Evolutionary conservation across 805 yeast genomes (phyloP).

Genomic region (Sugiyamaella boreocaroliniensis): DNA sequence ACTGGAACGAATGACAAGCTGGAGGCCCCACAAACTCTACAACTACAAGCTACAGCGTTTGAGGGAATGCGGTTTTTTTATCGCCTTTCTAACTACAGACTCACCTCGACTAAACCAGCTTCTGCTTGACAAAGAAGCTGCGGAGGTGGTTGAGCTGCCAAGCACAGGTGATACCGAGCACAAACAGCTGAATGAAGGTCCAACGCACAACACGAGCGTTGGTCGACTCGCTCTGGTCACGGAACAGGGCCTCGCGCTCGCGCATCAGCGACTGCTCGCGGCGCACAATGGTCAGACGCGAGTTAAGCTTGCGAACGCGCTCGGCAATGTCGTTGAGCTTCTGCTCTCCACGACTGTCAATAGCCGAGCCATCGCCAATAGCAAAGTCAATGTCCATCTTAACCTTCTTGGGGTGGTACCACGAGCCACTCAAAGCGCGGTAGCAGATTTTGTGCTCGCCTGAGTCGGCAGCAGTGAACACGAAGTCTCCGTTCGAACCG

Average conservation of each 20-base stretch:
- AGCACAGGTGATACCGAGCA: slow-evolving; percentile 60
- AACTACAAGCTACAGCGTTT: background rate
- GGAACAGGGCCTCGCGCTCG: slow-evolving; percentile 63
- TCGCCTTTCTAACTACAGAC: background rate
- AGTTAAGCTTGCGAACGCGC: slow-evolving; percentile 50
- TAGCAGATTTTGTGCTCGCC: slow-evolving; percentile 86
- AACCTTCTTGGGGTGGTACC: slow-evolving; percentile 55
- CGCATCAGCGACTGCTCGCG: slow-evolving; percentile 59
- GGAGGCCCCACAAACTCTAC: too few relatives aligned
- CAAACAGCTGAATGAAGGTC: slow-evolving; percentile 66
- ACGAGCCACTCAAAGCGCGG: slow-evolving; percentile 50
- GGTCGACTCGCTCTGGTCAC: slow-evolving; percentile 71
- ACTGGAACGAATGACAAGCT: too few relatives aligned
- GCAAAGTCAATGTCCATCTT: slow-evolving; percentile 71
- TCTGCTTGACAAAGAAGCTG: slow-evolving; percentile 79
- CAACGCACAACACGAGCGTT: slow-evolving; percentile 67
- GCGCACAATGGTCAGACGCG: slow-evolving; percentile 51
- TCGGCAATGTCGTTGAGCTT: slow-evolving; percentile 47
- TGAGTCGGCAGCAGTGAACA: slow-evolving; percentile 73
- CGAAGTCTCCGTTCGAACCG: slow-evolving; percentile 55
- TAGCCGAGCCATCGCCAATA: slow-evolving; percentile 55
- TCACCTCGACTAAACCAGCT: slow-evolving; percentile 48
- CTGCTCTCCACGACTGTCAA: slow-evolving; percentile 56
- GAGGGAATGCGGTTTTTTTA: too few relatives aligned
- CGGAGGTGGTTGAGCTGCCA: slow-evolving; percentile 75